Evolutionary conservation across 1,139 yeast genomes (phyloP), one percentile per base, ranked within the genome.

Genomic region (Hyphopichia burtonii): DNA sequence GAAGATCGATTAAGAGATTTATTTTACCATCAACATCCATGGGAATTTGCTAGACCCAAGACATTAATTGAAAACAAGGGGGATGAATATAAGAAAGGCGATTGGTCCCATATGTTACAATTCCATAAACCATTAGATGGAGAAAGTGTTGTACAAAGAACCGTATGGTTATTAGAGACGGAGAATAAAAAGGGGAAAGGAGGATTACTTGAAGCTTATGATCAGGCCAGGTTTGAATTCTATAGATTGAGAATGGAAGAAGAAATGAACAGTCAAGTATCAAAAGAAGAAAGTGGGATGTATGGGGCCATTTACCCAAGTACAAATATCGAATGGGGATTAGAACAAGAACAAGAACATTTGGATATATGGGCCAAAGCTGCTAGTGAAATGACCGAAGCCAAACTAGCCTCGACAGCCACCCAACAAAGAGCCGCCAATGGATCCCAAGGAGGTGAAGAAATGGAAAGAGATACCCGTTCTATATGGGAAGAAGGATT

Each of bases 41-140:
- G 99, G 99, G 99, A 93, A 65, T 72, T 91, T 45, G 87, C 99
- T 2, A 80, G 96, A 52, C 97, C 99, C n/a, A 88, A 88, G 59
- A 75, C 82, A 27, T 67, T 93, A 51, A 76, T 90, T 38, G 99
- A 94, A 65, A 86, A 82, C 55, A 68, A 73, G 17, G 88, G 87
- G 6, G 82, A 82, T 41, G 74, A 71, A 28, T 61, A 65, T 20
- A 54, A 63, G 11, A 71, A 74, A 44, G 65, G 73, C 50, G 88
- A 93, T 61, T 93, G 99, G 98, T 74, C 83, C 41, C 74, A 75
- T 41, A 77, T 93, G 64, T 76, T 79, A 50, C 98, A 93, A 59
- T 63, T 82, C 36, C 68, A 75, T 41, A 84, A 84, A 57, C 86
- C 84, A 20, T 73, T 93, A 38, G 96, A 89, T 57, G 98, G 98